A percentile compares a stretch with the other conserved stretches of the same genome.
These are phyloP conservation scores for Picochlorum sp. DNA, from an alignment of 139 green algal species.

Conservation along the genomic window DNA sequence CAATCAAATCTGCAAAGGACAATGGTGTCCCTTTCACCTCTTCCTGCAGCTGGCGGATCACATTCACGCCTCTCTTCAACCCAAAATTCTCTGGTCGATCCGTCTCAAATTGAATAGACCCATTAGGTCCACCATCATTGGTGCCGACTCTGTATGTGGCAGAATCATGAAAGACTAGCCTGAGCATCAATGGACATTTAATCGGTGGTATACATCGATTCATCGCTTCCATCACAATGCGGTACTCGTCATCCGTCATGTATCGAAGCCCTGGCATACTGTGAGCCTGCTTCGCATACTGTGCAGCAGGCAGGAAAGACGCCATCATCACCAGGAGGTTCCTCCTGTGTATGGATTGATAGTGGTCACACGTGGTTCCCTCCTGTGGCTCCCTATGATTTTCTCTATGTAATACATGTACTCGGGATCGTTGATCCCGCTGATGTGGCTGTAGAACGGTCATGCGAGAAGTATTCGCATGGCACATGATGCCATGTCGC, in stretches of 20 bases:
- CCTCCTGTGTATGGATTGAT: too few species aligned
- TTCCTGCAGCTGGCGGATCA: constrained; percentile 31
- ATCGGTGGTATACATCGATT: neutral
- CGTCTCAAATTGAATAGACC: constrained; percentile 72
- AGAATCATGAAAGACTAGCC: constrained; percentile 82
- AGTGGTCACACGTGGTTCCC: too few species aligned
- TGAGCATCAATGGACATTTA: constrained; percentile 56
- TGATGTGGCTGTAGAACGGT: too few species aligned
- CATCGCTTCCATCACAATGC: constrained; percentile 15
- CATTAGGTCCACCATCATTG: constrained; percentile 71
- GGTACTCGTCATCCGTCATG: constrained; percentile 15
- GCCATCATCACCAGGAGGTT: too few species aligned
- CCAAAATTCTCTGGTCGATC: constrained; percentile 77
- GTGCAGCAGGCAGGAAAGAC: too few species aligned
- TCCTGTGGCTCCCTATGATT: too few species aligned
- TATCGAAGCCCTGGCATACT: neutral
- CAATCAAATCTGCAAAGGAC: constrained; percentile 67
- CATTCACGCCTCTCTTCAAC: constrained; percentile 69
- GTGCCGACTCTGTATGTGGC: constrained; percentile 46
- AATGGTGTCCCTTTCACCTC: constrained; percentile 51
- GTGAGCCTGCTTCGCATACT: neutral
- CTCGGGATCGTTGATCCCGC: too few species aligned
- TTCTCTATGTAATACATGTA: too few species aligned
- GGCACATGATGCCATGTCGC: too few species aligned
- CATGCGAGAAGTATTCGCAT: too few species aligned